phyloP scores from a whole-genome alignment of 2,329 filamentous ascomycete genomes.

The Aspergillus ibericus region DNA sequence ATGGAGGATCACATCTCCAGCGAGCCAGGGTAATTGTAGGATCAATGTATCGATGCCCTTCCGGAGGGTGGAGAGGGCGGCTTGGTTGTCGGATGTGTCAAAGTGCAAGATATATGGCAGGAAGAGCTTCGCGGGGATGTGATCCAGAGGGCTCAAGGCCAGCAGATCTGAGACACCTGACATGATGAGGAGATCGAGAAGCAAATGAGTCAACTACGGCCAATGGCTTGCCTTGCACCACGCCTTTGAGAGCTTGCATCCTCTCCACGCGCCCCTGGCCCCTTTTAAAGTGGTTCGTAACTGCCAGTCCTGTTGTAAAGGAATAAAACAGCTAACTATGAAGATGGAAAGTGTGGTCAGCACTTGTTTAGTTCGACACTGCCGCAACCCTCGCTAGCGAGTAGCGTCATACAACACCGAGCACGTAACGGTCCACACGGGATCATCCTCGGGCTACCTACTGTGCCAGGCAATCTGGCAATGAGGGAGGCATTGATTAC shows the following conservation, averaged over 20 bases:
- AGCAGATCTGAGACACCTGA: background rate
- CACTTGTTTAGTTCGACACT: background rate
- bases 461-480: background rate
- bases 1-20: background rate
- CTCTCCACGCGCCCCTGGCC: background rate
- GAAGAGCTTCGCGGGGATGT: conserved; percentile 4
- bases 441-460: background rate
- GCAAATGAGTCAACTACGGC: background rate
- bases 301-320: background rate
- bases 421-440: background rate
- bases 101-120: conserved; percentile 6
- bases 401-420: background rate
- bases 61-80: conserved; percentile 1
- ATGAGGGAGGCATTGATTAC: background rate
- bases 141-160: conserved; percentile 10
- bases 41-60: conserved; percentile 4
- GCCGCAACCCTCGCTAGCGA: background rate
- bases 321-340: background rate
- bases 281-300: background rate
- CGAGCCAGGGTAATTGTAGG: conserved; percentile 7
- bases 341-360: background rate
- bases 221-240: background rate
- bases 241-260: background rate
- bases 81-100: background rate
- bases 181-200: background rate